Base-by-base conservation (phyloP, 2,329 filamentous ascomycete species). In the Penicillium aurantiogriseum region DNA sequence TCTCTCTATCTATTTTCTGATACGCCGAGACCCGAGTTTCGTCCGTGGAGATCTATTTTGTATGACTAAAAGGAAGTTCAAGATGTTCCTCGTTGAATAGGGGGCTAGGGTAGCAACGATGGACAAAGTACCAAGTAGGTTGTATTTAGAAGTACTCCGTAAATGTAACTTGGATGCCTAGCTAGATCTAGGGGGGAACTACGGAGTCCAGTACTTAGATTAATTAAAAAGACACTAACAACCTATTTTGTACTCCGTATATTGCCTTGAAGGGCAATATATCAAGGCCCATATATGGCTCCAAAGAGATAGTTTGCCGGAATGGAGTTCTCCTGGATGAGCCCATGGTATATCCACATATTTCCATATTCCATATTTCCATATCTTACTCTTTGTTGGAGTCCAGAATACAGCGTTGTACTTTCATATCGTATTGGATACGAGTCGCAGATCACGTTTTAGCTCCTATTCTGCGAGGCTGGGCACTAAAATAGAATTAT, bases 1-100 rank as follows among this genome's bases (percentile, higher is more conserved):
- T 42, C 42, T 13, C 10, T 48, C 19, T 48, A 19, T 27, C 36
- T 31, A n/a, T 42, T 56, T 43, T 47, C 11, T 19, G 38, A 29
- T 52, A 50, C 57, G 44, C 57, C 61, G 57, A 57, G 49, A 48
- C 44, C 54, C 57, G 54, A 59, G 53, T 45, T 48, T 57, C 48
- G 44, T 47, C 48, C 58, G 44, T 51, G 44, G 46, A 50, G 52
- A 55, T 59, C 53, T 50, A 4, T 29, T 35, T 19, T n/a, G n/a
- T 39, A 51, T 58, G 8, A 21, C 31, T 51, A 58, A 63, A 60
- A 17, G 15, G 57, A 58, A 59, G 59, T 57, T 55, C 39, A 55
- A 13, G 29, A 31, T 31, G 52, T 57, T 59, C 51, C 46, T 48
- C 60, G 54, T 54, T 38, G 54, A 49, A n/a, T 11, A 44, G 31